phyloP scores from a whole-genome alignment of 169 alveolate species.

The Toxoplasma gondii region DNA sequence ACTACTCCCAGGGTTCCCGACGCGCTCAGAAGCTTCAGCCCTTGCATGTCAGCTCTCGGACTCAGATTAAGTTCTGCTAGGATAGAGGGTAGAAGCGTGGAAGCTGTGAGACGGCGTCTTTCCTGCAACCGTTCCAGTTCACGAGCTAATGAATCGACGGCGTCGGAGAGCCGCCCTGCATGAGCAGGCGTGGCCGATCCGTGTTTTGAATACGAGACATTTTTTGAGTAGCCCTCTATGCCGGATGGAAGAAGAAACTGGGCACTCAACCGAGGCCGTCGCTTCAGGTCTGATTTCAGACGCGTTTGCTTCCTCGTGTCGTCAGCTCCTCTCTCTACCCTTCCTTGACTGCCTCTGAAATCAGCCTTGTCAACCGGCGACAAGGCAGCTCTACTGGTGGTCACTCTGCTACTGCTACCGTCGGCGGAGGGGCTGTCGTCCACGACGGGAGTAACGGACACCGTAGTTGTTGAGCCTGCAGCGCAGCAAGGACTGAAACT shows the following conservation, averaged over 20 bases:
- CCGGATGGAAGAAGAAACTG: not conserved
- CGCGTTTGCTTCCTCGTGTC: not conserved
- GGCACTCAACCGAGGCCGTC: conserved; percentile 9
- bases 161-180: not conserved
- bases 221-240: not conserved
- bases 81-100: not conserved
- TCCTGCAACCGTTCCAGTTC: not conserved
- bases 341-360: not conserved
- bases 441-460: not conserved
- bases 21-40: not conserved
- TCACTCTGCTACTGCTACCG: not conserved
- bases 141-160: conserved; percentile 6
- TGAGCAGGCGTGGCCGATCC: conserved; percentile 15
- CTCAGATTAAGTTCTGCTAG: conserved; percentile 36
- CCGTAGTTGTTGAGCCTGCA: not conserved
- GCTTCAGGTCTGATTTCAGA: not conserved
- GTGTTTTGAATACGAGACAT: not conserved
- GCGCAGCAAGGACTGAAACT: not conserved
- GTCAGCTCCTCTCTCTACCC: not conserved
- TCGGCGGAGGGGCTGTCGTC: conserved; percentile 3
- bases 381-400: not conserved
- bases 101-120: not conserved
- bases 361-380: not conserved
- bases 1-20: not conserved
- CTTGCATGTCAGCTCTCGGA: not conserved